Conservation (phyloP, 2,329 filamentous ascomycete species). For the Colletotrichum orchidophilum region DNA sequence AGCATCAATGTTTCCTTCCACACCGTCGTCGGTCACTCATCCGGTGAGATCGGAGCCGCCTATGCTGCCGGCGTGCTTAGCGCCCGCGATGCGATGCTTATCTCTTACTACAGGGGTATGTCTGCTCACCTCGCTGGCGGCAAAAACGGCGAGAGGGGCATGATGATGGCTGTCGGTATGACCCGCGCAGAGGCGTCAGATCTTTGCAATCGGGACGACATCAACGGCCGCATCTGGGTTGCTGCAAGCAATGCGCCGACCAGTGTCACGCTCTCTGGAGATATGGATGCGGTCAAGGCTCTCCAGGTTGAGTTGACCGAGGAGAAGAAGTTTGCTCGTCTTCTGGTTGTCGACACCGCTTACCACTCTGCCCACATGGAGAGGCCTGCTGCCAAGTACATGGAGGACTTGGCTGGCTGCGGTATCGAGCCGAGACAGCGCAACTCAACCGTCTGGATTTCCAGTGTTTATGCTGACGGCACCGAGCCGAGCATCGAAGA, state of each 20-base stretch:
- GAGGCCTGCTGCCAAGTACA: conserved; percentile 44
- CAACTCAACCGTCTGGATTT: conserved; percentile 48
- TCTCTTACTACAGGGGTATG: conserved; percentile 38
- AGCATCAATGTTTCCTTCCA: conserved; percentile 31
- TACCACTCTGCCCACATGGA: conserved; percentile 62
- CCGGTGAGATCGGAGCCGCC: conserved; percentile 46
- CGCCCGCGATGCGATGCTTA: conserved; percentile 34
- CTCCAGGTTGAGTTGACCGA: conserved; percentile 36
- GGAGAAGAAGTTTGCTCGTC: conserved; percentile 44
- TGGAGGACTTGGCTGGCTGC: conserved; percentile 40
- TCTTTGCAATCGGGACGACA: conserved; percentile 33
- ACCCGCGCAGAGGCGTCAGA: conserved; percentile 25
- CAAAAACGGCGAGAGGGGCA: conserved; percentile 29
- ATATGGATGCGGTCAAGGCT: conserved; percentile 37
- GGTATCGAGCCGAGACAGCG: conserved; percentile 38
- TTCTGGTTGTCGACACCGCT: conserved; percentile 54
- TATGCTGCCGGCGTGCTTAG: conserved; percentile 43
- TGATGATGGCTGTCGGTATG: conserved; percentile 39
- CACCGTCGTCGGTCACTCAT: conserved; percentile 38
- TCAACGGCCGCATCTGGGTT: conserved; percentile 36
- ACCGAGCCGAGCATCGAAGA: conserved; percentile 34
- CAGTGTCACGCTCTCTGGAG: conserved; percentile 47
- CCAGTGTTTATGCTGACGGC: conserved; percentile 47
- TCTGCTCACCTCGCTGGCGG: conserved; percentile 31
- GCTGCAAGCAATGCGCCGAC: conserved; percentile 40